Evolutionary conservation across 2,329 filamentous ascomycete genomes (phyloP), one percentile per base, ranked within the genome.

Genomic region (Claviceps purpurea): DNA sequence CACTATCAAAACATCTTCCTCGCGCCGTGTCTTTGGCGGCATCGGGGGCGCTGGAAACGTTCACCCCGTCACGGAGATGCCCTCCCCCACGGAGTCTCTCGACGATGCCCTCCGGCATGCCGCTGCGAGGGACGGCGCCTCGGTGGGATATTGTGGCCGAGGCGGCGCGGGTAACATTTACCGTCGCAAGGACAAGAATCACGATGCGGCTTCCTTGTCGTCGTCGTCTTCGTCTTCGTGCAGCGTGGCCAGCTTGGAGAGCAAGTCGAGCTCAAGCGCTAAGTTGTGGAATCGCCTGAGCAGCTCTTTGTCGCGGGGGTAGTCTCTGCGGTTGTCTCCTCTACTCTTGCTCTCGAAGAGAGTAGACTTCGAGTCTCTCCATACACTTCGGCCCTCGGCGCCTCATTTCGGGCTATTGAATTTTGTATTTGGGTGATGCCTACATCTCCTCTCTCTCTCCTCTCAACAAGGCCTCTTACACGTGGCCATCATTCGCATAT

Each of bases 121-220:
- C 56, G 57, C 73, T 59, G 58, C 69, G 63, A 60, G 64, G 61
- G 62, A 67, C 55, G 59, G 58, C 42, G 68, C 70, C 52, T 62
- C 70, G 52, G 72, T 75, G 62, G 85, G 83, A 68, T 76, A 82
- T 67, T 76, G 76, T 14, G 82, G 83, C 59, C 80, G 82, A 52
- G 83, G 83, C 58, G 82, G 83, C 55, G 81, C 81, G 2, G 83
- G 82, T 59, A 70, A 70, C 56, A 74, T 79, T 56, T 87, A 87
- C 67, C 81, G 84, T 64, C 65, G 65, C 59, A 64, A 64, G 61
- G 55, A 54, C 47, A 65, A 63, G 61, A 55, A 54, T 47, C 67
- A 65, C 61, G 64, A 61, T 54, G 64, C 66, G 47, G 55, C 54
- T 47, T 59, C 55, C 47, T 54, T 47, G 52, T 51, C 47, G 42